Percentiles rank a stretch among this genome's conserved stretches.
These are phyloP conservation scores for Dendrobium chrysotoxum DNA, from an alignment of 106 monocot species.

Conservation along the genomic window DNA sequence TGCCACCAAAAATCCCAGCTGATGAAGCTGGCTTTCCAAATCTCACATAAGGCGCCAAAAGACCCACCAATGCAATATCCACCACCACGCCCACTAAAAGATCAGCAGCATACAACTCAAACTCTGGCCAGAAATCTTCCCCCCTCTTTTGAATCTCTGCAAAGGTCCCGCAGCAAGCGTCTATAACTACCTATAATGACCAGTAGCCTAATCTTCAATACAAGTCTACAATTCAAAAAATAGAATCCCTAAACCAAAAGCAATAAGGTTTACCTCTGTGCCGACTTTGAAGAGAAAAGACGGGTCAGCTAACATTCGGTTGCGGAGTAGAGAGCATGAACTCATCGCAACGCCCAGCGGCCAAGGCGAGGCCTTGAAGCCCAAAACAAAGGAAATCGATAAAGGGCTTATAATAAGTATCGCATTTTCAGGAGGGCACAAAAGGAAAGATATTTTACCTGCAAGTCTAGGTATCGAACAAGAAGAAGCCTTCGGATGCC, in stretches of 20 bases:
- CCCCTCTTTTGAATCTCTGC: slow-evolving; percentile 90
- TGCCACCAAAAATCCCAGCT: slow-evolving; percentile 34
- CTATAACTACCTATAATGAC: slow-evolving; percentile 60
- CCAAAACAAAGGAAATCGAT: slow-evolving; percentile 2
- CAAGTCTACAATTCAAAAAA: background rate
- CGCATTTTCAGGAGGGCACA: background rate
- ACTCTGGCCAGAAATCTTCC: slow-evolving; percentile 84
- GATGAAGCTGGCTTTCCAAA: slow-evolving; percentile 47
- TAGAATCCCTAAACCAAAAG: background rate
- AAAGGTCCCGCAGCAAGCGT: slow-evolving; percentile 82
- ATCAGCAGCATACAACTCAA: slow-evolving; percentile 82
- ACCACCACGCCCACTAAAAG: slow-evolving; percentile 76
- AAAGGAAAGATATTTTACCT: slow-evolving; percentile 28
- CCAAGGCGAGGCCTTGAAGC: slow-evolving; percentile 45
- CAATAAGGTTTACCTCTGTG: slow-evolving; percentile 47
- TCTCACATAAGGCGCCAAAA: slow-evolving; percentile 77
- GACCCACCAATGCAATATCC: slow-evolving; percentile 68
- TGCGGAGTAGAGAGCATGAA: slow-evolving; percentile 49
- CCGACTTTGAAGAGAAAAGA: slow-evolving; percentile 85
- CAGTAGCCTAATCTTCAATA: background rate
- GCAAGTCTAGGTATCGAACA: slow-evolving; percentile 50
- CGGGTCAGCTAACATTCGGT: slow-evolving; percentile 81
- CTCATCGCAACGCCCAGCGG: slow-evolving; percentile 48
- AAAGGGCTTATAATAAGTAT: background rate
- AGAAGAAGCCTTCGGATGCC: slow-evolving; percentile 46